Percentiles rank a stretch among this genome's conserved stretches.
These are phyloP conservation scores for Chlamydomonas eustigma DNA, from an alignment of 139 green algal species.

Conservation along the genomic window DNA sequence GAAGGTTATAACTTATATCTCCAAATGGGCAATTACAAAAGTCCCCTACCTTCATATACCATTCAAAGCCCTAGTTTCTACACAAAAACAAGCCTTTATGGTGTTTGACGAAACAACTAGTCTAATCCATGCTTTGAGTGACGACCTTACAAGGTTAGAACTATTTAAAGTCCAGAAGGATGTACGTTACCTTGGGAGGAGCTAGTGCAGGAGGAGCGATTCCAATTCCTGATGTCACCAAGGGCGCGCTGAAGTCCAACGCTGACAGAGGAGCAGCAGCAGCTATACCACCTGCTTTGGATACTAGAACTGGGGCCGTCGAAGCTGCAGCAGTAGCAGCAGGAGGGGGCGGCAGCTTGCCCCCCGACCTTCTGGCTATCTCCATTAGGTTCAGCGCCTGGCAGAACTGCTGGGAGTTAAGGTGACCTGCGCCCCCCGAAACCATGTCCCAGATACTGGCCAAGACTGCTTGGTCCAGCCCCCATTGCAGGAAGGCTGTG, in stretches of 20 bases:
- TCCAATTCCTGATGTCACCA: background rate
- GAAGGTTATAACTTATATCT: too few relatives aligned
- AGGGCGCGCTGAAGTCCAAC: background rate
- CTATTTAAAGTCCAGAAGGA: too few relatives aligned
- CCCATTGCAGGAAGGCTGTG: conserved; percentile 69
- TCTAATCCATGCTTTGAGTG: too few relatives aligned
- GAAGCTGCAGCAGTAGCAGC: background rate
- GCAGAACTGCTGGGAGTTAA: conserved; percentile 68
- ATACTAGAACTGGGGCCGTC: background rate
- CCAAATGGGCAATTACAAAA: too few relatives aligned
- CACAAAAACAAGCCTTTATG: too few relatives aligned
- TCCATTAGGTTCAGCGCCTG: conserved; percentile 79
- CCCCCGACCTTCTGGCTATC: background rate
- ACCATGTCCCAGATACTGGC: conserved; percentile 59
- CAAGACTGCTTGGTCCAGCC: conserved; percentile 68
- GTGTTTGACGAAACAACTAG: too few relatives aligned
- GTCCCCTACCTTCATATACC: too few relatives aligned
- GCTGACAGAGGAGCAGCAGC: background rate
- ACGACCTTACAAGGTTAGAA: too few relatives aligned
- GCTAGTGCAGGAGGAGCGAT: too few relatives aligned
- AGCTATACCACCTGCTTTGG: background rate
- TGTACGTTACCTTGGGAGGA: too few relatives aligned
- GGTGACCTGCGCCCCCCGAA: conserved; percentile 51
- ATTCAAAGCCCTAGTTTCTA: too few relatives aligned
- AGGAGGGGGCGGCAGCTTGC: background rate